A percentile compares a stretch with the other conserved stretches of the same genome.
Evolutionary conservation across 106 monocot genomes (phyloP).

Genomic region (Agapanthus africanus): DNA sequence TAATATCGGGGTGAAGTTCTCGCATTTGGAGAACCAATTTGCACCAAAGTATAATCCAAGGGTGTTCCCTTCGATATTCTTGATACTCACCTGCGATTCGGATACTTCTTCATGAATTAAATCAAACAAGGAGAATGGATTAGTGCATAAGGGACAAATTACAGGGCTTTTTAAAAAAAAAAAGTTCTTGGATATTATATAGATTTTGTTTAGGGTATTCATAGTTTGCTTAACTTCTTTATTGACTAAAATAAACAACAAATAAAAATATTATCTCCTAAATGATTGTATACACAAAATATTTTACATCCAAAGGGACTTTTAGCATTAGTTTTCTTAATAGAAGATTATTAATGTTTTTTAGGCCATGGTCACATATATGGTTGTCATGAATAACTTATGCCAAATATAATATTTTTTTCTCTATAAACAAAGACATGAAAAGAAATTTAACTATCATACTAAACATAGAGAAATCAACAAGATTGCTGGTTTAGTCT

Average conservation of each 20-base stretch:
- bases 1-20: conserved; percentile 39
- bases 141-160: neutral
- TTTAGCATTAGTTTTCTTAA: neutral
- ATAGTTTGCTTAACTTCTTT: too few species aligned
- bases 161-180: neutral
- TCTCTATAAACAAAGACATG: too few species aligned
- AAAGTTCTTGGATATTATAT: neutral
- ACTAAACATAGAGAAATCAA: too few species aligned
- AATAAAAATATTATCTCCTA: neutral
- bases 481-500: too few species aligned
- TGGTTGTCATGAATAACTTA: too few species aligned
- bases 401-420: too few species aligned
- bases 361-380: neutral
- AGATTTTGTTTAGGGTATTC: neutral
- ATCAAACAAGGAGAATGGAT: neutral
- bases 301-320: neutral
- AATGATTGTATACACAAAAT: neutral
- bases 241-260: neutral
- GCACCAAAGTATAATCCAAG: conserved; percentile 50
- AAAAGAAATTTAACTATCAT: too few species aligned
- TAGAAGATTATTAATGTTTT: neutral
- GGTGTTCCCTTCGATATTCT: conserved; percentile 30
- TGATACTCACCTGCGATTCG: conserved; percentile 29
- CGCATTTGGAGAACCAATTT: conserved; percentile 43
- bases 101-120: neutral